phyloP scores from a whole-genome alignment of 2,329 filamentous ascomycete species.

The Lasiodiplodia sp. region DNA sequence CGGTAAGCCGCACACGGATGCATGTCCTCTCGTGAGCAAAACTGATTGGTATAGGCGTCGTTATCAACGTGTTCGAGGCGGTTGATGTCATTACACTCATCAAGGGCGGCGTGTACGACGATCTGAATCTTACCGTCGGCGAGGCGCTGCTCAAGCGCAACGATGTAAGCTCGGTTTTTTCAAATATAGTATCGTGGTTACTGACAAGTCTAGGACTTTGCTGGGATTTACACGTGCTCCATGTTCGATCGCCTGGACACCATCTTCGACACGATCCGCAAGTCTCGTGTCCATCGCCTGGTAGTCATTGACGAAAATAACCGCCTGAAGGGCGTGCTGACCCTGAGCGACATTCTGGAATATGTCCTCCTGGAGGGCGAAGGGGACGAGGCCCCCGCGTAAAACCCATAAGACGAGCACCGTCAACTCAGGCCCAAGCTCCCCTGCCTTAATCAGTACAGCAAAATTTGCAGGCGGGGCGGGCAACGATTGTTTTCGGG shows the following conservation, averaged over 20 bases:
- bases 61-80: conserved; percentile 96
- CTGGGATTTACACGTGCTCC: conserved; percentile 95
- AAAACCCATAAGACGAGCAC: neutral
- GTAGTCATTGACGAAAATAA: conserved; percentile 92
- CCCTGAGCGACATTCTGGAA: conserved; percentile 93
- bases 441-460: neutral
- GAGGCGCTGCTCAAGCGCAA: conserved; percentile 87
- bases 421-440: too few relatives aligned
- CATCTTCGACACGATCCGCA: conserved; percentile 95
- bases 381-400: conserved; percentile 53
- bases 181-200: neutral
- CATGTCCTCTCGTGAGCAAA: neutral
- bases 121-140: conserved; percentile 83
- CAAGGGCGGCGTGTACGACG: conserved; percentile 91
- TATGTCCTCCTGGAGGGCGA: conserved; percentile 88
- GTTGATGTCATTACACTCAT: conserved; percentile 97
- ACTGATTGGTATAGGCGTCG: conserved; percentile 57
- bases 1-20: conserved; percentile 50
- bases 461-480: neutral
- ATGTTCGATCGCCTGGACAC: conserved; percentile 91
- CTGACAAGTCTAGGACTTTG: conserved; percentile 73
- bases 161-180: conserved; percentile 60
- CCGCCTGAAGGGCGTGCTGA: conserved; percentile 86
- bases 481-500: conserved; percentile 2
- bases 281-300: conserved; percentile 90